Evolutionary conservation across 768 basidiomycete species (phyloP).

Genomic region (Rhizopogon rudus): DNA sequence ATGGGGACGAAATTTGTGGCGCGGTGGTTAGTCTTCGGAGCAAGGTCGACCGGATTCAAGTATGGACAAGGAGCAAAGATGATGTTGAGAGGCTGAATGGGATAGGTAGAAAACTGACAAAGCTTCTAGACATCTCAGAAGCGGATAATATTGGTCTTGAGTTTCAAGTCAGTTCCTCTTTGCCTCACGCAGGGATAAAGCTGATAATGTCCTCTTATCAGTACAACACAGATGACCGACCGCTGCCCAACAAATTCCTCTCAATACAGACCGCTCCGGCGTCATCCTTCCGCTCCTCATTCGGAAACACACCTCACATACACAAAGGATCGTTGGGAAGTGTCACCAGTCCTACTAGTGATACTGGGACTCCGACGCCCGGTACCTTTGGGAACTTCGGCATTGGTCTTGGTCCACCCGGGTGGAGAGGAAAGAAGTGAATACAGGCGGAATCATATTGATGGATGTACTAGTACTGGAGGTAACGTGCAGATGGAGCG

Average conservation of each 20-base stretch:
- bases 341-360: slow-evolving; percentile 17
- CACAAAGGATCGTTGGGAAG: slow-evolving; percentile 18
- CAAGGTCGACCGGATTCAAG: slow-evolving; percentile 86
- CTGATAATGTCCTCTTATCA: slow-evolving; percentile 19
- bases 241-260: slow-evolving; percentile 76
- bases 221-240: slow-evolving; percentile 88
- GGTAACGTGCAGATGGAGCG: neutral
- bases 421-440: slow-evolving; percentile 23
- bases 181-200: neutral
- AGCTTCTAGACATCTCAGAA: slow-evolving; percentile 79
- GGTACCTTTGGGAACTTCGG: slow-evolving; percentile 48
- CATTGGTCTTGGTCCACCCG: slow-evolving; percentile 32
- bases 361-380: slow-evolving; percentile 15
- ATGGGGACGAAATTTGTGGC: slow-evolving; percentile 72
- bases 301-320: slow-evolving; percentile 35
- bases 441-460: slow-evolving; percentile 2
- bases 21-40: slow-evolving; percentile 84
- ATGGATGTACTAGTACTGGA: neutral
- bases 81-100: slow-evolving; percentile 82
- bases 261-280: slow-evolving; percentile 68
- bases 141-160: slow-evolving; percentile 82
- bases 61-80: slow-evolving; percentile 86
- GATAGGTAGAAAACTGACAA: slow-evolving; percentile 79
- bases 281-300: slow-evolving; percentile 63
- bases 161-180: slow-evolving; percentile 63